A percentile compares a stretch with the other conserved stretches of the same genome.
phyloP scores from a whole-genome alignment of 148 eudicot genomes.

The Rhododendron vialii region DNA sequence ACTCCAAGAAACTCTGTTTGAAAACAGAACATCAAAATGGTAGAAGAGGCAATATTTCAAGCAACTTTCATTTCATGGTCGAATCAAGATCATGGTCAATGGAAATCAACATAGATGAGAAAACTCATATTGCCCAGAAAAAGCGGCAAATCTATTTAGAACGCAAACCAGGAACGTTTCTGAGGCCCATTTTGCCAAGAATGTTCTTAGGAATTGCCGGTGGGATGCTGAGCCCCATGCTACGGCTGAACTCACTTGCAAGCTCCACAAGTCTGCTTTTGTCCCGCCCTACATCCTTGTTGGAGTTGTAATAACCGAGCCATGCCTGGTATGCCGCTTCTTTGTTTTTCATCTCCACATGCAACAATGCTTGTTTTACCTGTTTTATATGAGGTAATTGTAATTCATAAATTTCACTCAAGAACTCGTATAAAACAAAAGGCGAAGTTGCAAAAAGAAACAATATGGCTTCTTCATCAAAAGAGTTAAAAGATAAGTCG shows the following conservation, averaged over 20 bases:
- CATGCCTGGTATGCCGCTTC: slow-evolving; percentile 97
- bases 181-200: slow-evolving; percentile 87
- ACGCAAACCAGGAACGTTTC: slow-evolving; percentile 78
- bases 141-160: slow-evolving; percentile 38
- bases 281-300: slow-evolving; percentile 58
- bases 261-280: slow-evolving; percentile 78
- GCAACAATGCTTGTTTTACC: slow-evolving; percentile 78
- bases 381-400: slow-evolving; percentile 12
- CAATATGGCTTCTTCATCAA: not conserved
- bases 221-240: slow-evolving; percentile 88
- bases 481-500: not conserved
- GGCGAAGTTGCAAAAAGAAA: not conserved
- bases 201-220: slow-evolving; percentile 71
- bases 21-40: not conserved
- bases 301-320: slow-evolving; percentile 95
- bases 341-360: slow-evolving; percentile 76
- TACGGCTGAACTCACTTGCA: slow-evolving; percentile 80
- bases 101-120: not conserved
- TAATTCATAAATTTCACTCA: not conserved
- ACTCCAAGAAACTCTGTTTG: not conserved
- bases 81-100: not conserved
- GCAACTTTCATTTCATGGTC: not conserved
- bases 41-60: not conserved
- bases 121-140: not conserved
- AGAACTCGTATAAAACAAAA: not conserved